Evolutionary conservation across 495 filamentous ascomycete genomes (phyloP).

Genomic region (Aspergillus mulundensis): DNA sequence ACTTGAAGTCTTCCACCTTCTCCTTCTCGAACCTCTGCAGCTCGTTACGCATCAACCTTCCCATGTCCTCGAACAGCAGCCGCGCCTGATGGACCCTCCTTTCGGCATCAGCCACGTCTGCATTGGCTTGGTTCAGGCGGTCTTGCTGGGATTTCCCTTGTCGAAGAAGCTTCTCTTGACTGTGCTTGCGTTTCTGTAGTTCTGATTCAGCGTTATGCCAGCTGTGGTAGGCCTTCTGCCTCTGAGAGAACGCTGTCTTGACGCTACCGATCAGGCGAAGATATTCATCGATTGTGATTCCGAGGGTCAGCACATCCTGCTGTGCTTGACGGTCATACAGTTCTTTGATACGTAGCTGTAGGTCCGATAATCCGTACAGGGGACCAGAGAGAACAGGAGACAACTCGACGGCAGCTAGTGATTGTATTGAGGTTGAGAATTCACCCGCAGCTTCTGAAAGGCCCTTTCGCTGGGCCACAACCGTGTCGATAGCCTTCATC

Average conservation of each 20-base stretch:
- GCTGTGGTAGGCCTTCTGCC: slow-evolving; percentile 90
- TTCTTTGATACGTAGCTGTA: slow-evolving; percentile 89
- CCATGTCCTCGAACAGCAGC: slow-evolving; percentile 96
- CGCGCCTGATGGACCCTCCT: slow-evolving; percentile 86
- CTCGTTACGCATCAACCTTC: slow-evolving; percentile 82
- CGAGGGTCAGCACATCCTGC: slow-evolving; percentile 92
- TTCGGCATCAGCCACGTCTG: slow-evolving; percentile 91
- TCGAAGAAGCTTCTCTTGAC: slow-evolving; percentile 85
- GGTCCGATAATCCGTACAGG: slow-evolving; percentile 82
- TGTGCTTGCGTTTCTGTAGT: slow-evolving; percentile 75
- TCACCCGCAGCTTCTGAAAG: slow-evolving; percentile 90
- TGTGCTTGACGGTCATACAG: slow-evolving; percentile 95
- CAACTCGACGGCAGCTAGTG: slow-evolving; percentile 82
- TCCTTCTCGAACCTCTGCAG: slow-evolving; percentile 92
- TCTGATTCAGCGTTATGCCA: slow-evolving; percentile 90
- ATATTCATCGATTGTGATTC: slow-evolving; percentile 97
- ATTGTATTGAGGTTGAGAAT: slow-evolving; percentile 86
- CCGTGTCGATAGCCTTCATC: slow-evolving; percentile 87
- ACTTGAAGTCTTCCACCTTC: slow-evolving; percentile 99
- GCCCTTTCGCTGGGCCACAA: slow-evolving; percentile 85
- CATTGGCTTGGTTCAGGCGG: slow-evolving; percentile 81
- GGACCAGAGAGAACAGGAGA: slow-evolving; percentile 84
- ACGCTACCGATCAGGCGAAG: slow-evolving; percentile 90
- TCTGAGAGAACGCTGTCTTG: slow-evolving; percentile 85
- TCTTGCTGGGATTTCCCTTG: slow-evolving; percentile 96